Conservation (phyloP, 208 protist genomes). For the Acanthamoeba lugdunensis region DNA sequence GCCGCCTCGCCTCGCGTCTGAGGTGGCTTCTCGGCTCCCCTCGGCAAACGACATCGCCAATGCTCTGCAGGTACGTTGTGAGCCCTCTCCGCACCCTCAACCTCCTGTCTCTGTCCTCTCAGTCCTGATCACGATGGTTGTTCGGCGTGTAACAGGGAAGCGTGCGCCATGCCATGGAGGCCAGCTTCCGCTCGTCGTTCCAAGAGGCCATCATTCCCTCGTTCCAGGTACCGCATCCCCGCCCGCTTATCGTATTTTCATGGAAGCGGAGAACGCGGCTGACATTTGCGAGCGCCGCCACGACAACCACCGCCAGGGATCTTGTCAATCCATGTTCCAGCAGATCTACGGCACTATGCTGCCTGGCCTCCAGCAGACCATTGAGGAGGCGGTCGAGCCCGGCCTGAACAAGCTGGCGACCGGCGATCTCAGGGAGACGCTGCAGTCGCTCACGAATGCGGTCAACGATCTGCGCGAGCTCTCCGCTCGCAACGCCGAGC, state of each 20-base stretch:
- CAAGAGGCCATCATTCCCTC: conserved; percentile 58
- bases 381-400: conserved; percentile 51
- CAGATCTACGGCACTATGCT: conserved; percentile 57
- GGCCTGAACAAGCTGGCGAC: background rate
- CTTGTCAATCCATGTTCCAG: conserved; percentile 61
- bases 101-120: background rate
- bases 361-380: conserved; percentile 43
- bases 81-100: background rate
- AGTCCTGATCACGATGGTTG: background rate
- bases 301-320: background rate
- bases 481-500: conserved; percentile 28
- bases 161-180: conserved; percentile 50
- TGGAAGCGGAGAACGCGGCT: too few species aligned
- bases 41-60: conserved; percentile 5
- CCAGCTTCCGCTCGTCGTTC: conserved; percentile 33
- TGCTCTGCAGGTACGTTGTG: background rate
- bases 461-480: conserved; percentile 1
- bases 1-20: background rate
- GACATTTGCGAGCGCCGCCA: too few species aligned
- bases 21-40: background rate
- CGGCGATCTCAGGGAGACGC: background rate
- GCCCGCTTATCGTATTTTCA: background rate
- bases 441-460: background rate
- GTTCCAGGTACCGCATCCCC: background rate
- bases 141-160: background rate